Base-by-base conservation (phyloP, 768 basidiomycete genomes). In the Chlorophyllum brunneum region DNA sequence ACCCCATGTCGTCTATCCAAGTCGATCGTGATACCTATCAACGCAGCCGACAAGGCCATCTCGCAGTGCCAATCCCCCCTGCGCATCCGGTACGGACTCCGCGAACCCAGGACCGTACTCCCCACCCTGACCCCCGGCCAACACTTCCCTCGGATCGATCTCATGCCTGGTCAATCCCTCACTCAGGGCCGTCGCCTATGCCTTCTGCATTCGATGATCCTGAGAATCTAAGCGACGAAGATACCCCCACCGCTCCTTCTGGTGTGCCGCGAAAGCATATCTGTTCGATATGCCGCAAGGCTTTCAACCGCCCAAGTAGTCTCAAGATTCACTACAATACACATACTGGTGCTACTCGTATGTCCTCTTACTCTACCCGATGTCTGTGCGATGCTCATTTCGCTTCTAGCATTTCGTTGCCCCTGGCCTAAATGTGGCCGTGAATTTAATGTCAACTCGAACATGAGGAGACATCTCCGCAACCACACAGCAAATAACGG, bases 361-460 rank as follows among this genome's bases (percentile, higher is more conserved):
- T 63, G 83, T 72, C n/a, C 38, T 22, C 15, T 54, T 30, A 34
- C 42, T 48, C 34, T 46, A n/a, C n/a, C n/a, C n/a, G n/a, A n/a
- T n/a, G n/a, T n/a, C n/a, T n/a, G n/a, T 27, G 36, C 41, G 18
- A 44, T 8, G 34, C 20, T 20, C 45, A 43, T 39, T 34, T 48
- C 44, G 29, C 55, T 41, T 36, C 55, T 63, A 86, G 89, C 87
- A 16, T 88, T 86, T 68, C 74, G 78, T 36, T 91, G 88, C 59
- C 85, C 86, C 3, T 86, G 73, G 73, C 85, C 83, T 5, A 78
- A 81, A 37, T 90, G 88, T 63, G 84, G 83, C 33, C 77, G 86
- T 29, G 80, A 85, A 54, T 91, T 91, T 68, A 90, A 88, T 57
- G 89, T 89, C 41, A 88, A 88, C 63, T 88, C 86, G 0, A 92